Percentiles rank a stretch among this genome's conserved stretches.
Conservation (phyloP, 2,329 filamentous ascomycete species). For the Clarireedia paspali region DNA sequence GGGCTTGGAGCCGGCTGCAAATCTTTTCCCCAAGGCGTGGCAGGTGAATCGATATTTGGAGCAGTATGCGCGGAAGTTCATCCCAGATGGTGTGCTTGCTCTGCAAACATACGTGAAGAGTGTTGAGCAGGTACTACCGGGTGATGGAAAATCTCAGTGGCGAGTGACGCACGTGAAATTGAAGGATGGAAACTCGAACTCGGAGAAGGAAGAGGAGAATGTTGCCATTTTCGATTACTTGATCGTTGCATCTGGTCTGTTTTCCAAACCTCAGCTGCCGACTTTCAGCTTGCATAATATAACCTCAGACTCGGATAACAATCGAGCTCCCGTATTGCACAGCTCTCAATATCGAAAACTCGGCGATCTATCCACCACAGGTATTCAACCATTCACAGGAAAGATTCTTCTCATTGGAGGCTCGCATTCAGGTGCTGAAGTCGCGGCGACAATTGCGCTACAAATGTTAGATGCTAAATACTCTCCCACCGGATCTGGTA, state of each 20-base stretch:
- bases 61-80: slow-evolving; percentile 3
- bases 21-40: slow-evolving; percentile 5
- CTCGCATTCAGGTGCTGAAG: slow-evolving; percentile 9
- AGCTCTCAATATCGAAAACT: neutral
- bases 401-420: slow-evolving; percentile 8
- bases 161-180: neutral
- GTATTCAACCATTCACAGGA: neutral
- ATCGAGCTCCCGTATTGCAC: neutral
- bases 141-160: neutral
- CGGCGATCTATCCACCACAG: neutral
- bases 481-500: slow-evolving; percentile 2
- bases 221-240: neutral
- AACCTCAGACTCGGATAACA: neutral
- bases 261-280: neutral
- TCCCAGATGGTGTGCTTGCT: neutral
- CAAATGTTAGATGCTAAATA: slow-evolving; percentile 33
- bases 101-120: neutral
- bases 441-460: slow-evolving; percentile 19
- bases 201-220: neutral
- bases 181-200: neutral
- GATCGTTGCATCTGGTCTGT: slow-evolving; percentile 4
- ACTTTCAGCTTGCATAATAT: neutral
- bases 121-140: neutral
- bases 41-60: slow-evolving; percentile 11
- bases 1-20: neutral